These are phyloP conservation scores for Nitzschia sp. DNA, from an alignment of 108 stramenopile species.

Conservation along the genomic window DNA sequence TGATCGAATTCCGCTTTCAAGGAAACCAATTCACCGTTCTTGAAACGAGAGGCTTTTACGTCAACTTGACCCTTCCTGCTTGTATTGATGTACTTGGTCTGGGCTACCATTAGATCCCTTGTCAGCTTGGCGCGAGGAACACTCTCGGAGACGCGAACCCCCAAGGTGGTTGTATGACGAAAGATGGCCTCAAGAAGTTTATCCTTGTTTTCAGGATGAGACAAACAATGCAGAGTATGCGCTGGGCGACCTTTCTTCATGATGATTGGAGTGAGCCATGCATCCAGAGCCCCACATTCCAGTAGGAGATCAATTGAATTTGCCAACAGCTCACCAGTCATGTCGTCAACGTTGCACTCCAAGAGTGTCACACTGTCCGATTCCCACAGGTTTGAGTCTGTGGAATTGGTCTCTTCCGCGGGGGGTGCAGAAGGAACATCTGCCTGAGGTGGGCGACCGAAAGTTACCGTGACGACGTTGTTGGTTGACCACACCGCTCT, in stretches of 20 bases:
- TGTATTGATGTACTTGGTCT: constrained; percentile 43
- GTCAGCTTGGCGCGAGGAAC: constrained; percentile 72
- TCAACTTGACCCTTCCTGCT: constrained; percentile 51
- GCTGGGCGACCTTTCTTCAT: constrained; percentile 95
- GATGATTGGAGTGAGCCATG: constrained; percentile 83
- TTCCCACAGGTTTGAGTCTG: constrained; percentile 16
- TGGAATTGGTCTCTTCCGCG: not conserved
- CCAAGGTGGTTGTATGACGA: constrained; percentile 86
- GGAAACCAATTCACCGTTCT: constrained; percentile 61
- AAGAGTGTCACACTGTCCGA: constrained; percentile 54
- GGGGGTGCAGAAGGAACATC: not conserved
- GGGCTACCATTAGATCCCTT: constrained; percentile 57
- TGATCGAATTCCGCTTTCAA: constrained; percentile 92
- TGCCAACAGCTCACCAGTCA: constrained; percentile 80
- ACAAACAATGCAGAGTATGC: constrained; percentile 74
- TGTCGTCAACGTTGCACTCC: constrained; percentile 91
- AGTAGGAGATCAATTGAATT: constrained; percentile 69
- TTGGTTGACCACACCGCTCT: not conserved
- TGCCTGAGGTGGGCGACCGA: not conserved
- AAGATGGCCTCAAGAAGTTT: constrained; percentile 70
- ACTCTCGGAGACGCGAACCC: constrained; percentile 68
- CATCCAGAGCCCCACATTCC: constrained; percentile 78
- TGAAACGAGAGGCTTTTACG: constrained; percentile 59
- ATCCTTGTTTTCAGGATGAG: constrained; percentile 24
- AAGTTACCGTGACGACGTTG: not conserved